Evolutionary conservation across 2,329 filamentous ascomycete species (phyloP).

Genomic region (Penicillium sp.): DNA sequence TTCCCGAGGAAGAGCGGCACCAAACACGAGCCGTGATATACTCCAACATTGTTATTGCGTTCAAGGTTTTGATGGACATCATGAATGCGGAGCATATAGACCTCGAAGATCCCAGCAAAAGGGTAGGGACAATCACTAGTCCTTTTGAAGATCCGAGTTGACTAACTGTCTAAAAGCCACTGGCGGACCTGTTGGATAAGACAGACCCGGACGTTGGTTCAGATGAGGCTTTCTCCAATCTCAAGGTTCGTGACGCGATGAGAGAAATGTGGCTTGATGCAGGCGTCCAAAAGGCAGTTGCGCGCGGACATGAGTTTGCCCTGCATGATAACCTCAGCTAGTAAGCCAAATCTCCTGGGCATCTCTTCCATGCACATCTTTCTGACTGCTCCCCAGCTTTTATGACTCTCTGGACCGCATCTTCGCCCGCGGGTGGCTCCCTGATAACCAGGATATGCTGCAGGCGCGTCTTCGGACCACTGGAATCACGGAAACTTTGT

Average conservation of each 20-base stretch:
- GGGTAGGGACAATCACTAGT: conserved; percentile 54
- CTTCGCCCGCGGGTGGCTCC: conserved; percentile 74
- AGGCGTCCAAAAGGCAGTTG: conserved; percentile 82
- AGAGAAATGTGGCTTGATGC: conserved; percentile 78
- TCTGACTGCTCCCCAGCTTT: conserved; percentile 59
- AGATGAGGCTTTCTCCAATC: conserved; percentile 71
- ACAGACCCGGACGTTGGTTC: conserved; percentile 75
- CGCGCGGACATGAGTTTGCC: conserved; percentile 93
- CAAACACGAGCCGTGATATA: conserved; percentile 96
- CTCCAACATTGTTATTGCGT: conserved; percentile 88
- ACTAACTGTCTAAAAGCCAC: conserved; percentile 54
- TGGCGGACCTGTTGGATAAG: conserved; percentile 71
- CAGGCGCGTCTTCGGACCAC: conserved; percentile 88
- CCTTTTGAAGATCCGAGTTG: conserved; percentile 8
- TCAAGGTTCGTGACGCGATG: conserved; percentile 67
- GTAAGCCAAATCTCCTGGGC: conserved; percentile 55
- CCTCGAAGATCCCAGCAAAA: conserved; percentile 73
- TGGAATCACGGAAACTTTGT: conserved; percentile 91
- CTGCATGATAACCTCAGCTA: conserved; percentile 94
- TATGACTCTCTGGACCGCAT: conserved; percentile 74
- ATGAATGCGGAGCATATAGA: conserved; percentile 81
- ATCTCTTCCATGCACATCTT: conserved; percentile 7
- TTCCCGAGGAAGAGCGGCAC: conserved; percentile 82
- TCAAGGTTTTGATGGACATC: conserved; percentile 83
- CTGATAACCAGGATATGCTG: conserved; percentile 90